A percentile compares a stretch with the other conserved stretches of the same genome.
These are phyloP conservation scores for Ogataea pignaliae DNA, from an alignment of 805 yeast species.

Conservation along the genomic window DNA sequence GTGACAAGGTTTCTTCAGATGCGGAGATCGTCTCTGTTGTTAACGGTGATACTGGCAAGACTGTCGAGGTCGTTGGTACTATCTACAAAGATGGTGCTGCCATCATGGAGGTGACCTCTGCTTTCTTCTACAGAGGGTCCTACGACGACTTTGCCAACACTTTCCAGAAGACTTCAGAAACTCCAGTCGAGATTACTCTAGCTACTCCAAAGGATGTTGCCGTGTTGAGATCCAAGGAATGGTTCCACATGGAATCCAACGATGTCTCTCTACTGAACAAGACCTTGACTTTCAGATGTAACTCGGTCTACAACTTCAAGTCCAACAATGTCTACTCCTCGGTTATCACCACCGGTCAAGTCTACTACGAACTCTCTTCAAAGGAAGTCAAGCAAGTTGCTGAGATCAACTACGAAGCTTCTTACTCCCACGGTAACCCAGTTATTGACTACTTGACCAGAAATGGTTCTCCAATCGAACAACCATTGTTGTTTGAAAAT, in stretches of 20 bases:
- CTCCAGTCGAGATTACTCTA: slow-evolving; percentile 77
- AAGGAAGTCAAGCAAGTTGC: slow-evolving; percentile 85
- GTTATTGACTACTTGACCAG: slow-evolving; percentile 90
- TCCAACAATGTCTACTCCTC: slow-evolving; percentile 69
- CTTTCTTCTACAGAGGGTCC: slow-evolving; percentile 93
- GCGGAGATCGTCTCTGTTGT: slow-evolving; percentile 87
- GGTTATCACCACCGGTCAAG: slow-evolving; percentile 81
- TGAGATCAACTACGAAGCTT: slow-evolving; percentile 81
- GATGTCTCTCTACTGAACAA: slow-evolving; percentile 69
- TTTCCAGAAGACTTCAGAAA: slow-evolving; percentile 81
- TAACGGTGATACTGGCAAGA: slow-evolving; percentile 89
- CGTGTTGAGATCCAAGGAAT: slow-evolving; percentile 89
- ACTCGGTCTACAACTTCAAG: slow-evolving; percentile 79
- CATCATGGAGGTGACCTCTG: slow-evolving; percentile 90
- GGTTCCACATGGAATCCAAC: slow-evolving; percentile 83
- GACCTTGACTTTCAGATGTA: slow-evolving; percentile 83
- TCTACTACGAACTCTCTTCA: slow-evolving; percentile 83
- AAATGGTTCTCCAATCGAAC: slow-evolving; percentile 91
- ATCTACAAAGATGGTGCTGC: slow-evolving; percentile 70
- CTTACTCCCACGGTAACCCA: slow-evolving; percentile 94
- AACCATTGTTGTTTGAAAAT: slow-evolving; percentile 86
- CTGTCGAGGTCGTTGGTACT: slow-evolving; percentile 92
- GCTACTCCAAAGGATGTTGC: slow-evolving; percentile 85
- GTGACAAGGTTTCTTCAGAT: slow-evolving; percentile 75
- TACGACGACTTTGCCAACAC: slow-evolving; percentile 88